Percentiles rank a stretch among this genome's conserved stretches.
Conservation (phyloP, 805 yeast species). For the Millerozyma acaciae region DNA sequence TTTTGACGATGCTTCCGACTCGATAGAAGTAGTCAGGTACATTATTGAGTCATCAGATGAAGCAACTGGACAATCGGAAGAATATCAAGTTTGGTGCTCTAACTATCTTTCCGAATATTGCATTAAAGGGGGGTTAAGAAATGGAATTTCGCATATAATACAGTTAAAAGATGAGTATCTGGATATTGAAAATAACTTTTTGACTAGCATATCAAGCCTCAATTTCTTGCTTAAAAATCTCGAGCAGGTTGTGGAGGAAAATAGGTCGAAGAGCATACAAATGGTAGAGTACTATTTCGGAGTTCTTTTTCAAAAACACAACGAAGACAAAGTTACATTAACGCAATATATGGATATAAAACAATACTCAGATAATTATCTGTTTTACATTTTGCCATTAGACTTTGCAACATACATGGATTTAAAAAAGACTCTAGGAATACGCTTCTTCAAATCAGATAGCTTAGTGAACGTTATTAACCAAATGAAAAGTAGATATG, state of each 20-base stretch:
- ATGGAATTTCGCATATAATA: constrained; percentile 5
- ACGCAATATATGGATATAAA: constrained; percentile 20
- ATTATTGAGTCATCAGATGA: no score
- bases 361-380: constrained; percentile 10
- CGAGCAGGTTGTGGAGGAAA: constrained; percentile 10
- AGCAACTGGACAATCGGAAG: constrained; percentile 8
- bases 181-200: constrained; percentile 14
- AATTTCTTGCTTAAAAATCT: constrained; percentile 25
- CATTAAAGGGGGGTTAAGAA: constrained; percentile 15
- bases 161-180: constrained; percentile 5
- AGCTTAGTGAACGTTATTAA: no score
- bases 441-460: no score
- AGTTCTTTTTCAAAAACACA: constrained; percentile 27
- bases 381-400: constrained; percentile 25
- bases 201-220: constrained; percentile 15
- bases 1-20: no score
- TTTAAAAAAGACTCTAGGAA: no score
- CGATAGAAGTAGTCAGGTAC: no score
- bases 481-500: no score
- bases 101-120: constrained; percentile 19
- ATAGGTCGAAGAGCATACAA: constrained; percentile 16
- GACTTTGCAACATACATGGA: constrained; percentile 31
- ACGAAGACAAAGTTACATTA: constrained; percentile 13
- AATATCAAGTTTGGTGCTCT: constrained; percentile 21
- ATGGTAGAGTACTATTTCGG: constrained; percentile 42